Evolutionary conservation across 192 early-diverging fungal species (phyloP).

Genomic region (Backusella psychrophila): DNA sequence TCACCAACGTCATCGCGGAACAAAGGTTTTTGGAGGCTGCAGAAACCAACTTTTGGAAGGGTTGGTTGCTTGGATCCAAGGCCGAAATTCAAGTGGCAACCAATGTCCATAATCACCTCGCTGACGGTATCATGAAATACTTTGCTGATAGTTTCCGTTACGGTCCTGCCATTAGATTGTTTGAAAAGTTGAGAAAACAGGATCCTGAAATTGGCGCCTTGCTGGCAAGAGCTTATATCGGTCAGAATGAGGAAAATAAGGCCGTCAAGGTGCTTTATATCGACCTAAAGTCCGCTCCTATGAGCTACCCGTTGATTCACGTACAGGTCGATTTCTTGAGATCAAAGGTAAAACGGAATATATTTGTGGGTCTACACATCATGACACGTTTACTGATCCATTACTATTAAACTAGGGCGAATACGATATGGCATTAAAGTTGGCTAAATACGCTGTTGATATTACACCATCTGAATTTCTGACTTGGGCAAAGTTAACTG

Average conservation of each 20-base stretch:
- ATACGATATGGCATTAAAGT: slow-evolving; percentile 74
- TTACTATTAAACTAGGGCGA: slow-evolving; percentile 41
- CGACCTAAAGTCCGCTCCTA: slow-evolving; percentile 73
- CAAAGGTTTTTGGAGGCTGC: slow-evolving; percentile 82
- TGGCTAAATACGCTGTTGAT: slow-evolving; percentile 93
- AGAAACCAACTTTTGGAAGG: slow-evolving; percentile 82
- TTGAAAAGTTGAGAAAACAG: slow-evolving; percentile 70
- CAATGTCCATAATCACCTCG: slow-evolving; percentile 83
- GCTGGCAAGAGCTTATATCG: slow-evolving; percentile 77
- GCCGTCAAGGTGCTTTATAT: slow-evolving; percentile 88
- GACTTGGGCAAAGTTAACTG: slow-evolving; percentile 94
- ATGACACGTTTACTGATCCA: not conserved
- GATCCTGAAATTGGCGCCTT: slow-evolving; percentile 93
- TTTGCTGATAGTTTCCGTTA: slow-evolving; percentile 83
- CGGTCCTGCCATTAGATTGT: slow-evolving; percentile 77
- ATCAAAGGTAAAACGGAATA: slow-evolving; percentile 54
- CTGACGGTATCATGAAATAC: slow-evolving; percentile 87
- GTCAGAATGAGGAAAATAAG: slow-evolving; percentile 88
- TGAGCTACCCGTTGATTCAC: slow-evolving; percentile 84
- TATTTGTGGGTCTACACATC: too few species aligned
- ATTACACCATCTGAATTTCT: slow-evolving; percentile 93
- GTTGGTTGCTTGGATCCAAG: slow-evolving; percentile 91
- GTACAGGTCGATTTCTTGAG: slow-evolving; percentile 90
- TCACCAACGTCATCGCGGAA: slow-evolving; percentile 73
- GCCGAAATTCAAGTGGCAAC: slow-evolving; percentile 95